These are phyloP conservation scores for Nemania sp. DNA, from an alignment of 2,329 filamentous ascomycete genomes.

Conservation along the genomic window DNA sequence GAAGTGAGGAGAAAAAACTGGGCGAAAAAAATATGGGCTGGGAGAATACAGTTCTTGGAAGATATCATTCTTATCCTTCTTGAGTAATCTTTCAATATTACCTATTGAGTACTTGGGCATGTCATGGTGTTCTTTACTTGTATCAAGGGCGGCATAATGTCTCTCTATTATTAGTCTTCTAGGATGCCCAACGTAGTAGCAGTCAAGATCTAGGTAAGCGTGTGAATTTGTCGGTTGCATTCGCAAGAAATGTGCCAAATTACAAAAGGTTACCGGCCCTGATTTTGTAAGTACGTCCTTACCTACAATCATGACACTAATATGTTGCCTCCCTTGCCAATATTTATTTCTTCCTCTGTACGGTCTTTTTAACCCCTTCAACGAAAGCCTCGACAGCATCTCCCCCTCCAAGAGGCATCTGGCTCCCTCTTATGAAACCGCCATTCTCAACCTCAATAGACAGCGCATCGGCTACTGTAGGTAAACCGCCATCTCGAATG, in stretches of 20 bases:
- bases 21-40: not conserved
- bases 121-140: not conserved
- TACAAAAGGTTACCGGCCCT: not conserved
- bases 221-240: too few species aligned
- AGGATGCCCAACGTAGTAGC: not conserved
- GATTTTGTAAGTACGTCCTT: not conserved
- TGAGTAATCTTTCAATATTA: constrained; percentile 41
- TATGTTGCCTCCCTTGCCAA: not conserved
- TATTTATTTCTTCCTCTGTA: constrained; percentile 67
- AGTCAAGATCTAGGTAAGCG: not conserved
- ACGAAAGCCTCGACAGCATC: constrained; percentile 93
- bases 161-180: not conserved
- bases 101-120: constrained; percentile 42
- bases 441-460: constrained; percentile 83
- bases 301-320: not conserved
- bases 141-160: not conserved
- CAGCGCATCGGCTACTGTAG: constrained; percentile 88
- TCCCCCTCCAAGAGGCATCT: constrained; percentile 86
- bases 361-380: constrained; percentile 84
- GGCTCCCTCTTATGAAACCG: constrained; percentile 82
- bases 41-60: constrained; percentile 3
- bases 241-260: not conserved
- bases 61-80: constrained; percentile 38
- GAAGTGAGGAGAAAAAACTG: not conserved
- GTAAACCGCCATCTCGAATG: constrained; percentile 88